These are phyloP conservation scores for Elongisporangium prolatum DNA, from an alignment of 352 stramenopile species.

Conservation along the genomic window DNA sequence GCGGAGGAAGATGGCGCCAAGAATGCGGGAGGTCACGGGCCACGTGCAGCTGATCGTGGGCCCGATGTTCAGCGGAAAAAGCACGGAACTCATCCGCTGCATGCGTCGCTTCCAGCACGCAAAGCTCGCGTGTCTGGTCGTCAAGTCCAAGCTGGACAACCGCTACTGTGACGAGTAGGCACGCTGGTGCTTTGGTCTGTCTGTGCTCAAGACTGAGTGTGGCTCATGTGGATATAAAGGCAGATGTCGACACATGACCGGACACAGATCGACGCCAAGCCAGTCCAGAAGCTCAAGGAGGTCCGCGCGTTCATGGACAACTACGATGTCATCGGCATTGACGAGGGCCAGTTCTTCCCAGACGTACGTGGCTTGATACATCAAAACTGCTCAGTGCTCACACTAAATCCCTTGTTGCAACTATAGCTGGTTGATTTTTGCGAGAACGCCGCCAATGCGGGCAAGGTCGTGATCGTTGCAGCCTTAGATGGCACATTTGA, in stretches of 20 bases:
- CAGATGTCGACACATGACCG: slow-evolving; percentile 78
- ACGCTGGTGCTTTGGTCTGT: neutral
- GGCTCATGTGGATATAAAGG: slow-evolving; percentile 14
- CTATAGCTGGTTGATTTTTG: slow-evolving; percentile 70
- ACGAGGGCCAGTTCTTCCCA: slow-evolving; percentile 85
- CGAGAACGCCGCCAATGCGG: slow-evolving; percentile 54
- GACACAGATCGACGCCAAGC: slow-evolving; percentile 58
- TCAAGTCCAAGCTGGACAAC: slow-evolving; percentile 80
- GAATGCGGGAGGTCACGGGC: slow-evolving; percentile 21
- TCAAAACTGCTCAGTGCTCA: neutral
- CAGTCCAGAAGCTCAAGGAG: slow-evolving; percentile 51
- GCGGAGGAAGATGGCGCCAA: neutral
- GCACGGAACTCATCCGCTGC: slow-evolving; percentile 80
- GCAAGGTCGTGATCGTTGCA: slow-evolving; percentile 79
- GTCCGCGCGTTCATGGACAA: slow-evolving; percentile 49
- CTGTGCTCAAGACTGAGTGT: neutral
- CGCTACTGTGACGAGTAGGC: slow-evolving; percentile 72
- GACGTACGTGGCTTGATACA: slow-evolving; percentile 31
- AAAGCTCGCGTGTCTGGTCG: slow-evolving; percentile 70
- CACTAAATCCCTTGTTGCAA: slow-evolving; percentile 2
- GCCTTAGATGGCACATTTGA: slow-evolving; percentile 76
- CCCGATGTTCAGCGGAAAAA: slow-evolving; percentile 88
- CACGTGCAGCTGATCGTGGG: slow-evolving; percentile 82
- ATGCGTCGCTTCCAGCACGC: slow-evolving; percentile 78
- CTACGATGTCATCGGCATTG: slow-evolving; percentile 84